phyloP scores from a whole-genome alignment of 805 yeast species.

The Nakazawaea populi region DNA sequence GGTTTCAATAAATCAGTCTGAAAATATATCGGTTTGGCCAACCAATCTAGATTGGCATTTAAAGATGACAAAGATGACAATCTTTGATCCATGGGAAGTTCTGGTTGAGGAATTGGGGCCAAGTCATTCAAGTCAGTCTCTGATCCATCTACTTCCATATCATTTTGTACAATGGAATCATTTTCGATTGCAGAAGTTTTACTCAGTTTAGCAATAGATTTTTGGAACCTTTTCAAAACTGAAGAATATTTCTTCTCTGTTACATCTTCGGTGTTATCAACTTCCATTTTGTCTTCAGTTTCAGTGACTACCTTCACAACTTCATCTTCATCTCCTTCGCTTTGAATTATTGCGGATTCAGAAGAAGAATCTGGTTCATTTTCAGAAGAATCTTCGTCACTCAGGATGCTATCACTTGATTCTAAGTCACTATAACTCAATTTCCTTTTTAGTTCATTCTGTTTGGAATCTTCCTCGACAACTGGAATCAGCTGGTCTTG shows the following conservation, averaged over 20 bases:
- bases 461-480: constrained; percentile 9
- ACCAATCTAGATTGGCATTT: constrained; percentile 54
- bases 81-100: constrained; percentile 46
- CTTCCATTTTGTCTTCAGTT: neutral
- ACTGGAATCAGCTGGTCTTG: constrained; percentile 10
- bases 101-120: constrained; percentile 84
- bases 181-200: neutral
- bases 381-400: constrained; percentile 29
- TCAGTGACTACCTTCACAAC: neutral
- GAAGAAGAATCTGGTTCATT: neutral
- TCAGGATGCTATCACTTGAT: constrained; percentile 21
- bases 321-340: neutral
- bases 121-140: constrained; percentile 35
- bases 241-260: constrained; percentile 36
- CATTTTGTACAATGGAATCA: constrained; percentile 11
- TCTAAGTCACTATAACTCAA: constrained; percentile 8
- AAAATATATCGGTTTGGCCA: constrained; percentile 56
- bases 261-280: neutral
- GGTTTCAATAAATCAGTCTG: constrained; percentile 39
- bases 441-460: constrained; percentile 14
- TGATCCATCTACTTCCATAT: constrained; percentile 16
- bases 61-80: constrained; percentile 26
- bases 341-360: constrained; percentile 3
- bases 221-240: constrained; percentile 48
- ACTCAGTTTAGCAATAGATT: constrained; percentile 26